phyloP scores from a whole-genome alignment of 2,329 filamentous ascomycete species.

The Knufia fluminis region DNA sequence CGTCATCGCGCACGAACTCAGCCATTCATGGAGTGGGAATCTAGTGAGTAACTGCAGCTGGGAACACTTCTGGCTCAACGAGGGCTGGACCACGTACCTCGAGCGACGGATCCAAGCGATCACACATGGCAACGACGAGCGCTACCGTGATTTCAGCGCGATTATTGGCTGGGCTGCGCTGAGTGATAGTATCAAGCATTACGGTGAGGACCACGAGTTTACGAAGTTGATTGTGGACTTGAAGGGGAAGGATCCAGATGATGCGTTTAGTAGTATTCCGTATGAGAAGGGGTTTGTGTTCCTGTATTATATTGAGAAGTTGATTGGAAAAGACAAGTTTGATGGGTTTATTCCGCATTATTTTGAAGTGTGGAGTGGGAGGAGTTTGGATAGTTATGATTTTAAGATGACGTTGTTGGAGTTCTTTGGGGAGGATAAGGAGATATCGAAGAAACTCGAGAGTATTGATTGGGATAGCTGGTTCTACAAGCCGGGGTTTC shows the following conservation, averaged over 20 bases:
- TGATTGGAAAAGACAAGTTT: constrained; percentile 78
- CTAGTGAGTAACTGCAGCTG: constrained; percentile 46
- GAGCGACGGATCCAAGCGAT: constrained; percentile 73
- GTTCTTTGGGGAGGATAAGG: constrained; percentile 64
- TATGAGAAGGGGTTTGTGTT: constrained; percentile 98
- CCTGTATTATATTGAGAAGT: constrained; percentile 77
- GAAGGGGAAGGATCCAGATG: constrained; percentile 85
- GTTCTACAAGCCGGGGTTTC: constrained; percentile 81
- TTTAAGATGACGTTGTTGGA: constrained; percentile 82
- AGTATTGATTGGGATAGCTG: constrained; percentile 80
- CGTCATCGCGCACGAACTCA: constrained; percentile 81
- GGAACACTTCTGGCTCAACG: constrained; percentile 53
- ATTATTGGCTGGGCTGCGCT: constrained; percentile 94
- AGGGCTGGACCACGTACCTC: constrained; percentile 90
- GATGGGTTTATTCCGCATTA: constrained; percentile 95
- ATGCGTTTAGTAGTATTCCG: constrained; percentile 83
- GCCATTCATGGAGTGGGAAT: constrained; percentile 80
- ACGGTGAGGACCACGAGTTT: constrained; percentile 78
- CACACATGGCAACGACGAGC: constrained; percentile 62
- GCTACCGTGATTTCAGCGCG: constrained; percentile 80
- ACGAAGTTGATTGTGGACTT: constrained; percentile 84
- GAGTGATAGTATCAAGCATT: constrained; percentile 67
- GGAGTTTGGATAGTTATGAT: constrained; percentile 85
- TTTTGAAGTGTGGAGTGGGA: constrained; percentile 73
- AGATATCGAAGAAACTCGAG: constrained; percentile 51